Evolutionary conservation across 257 asterid species (phyloP).

Genomic region (Capsicum pubescens): DNA sequence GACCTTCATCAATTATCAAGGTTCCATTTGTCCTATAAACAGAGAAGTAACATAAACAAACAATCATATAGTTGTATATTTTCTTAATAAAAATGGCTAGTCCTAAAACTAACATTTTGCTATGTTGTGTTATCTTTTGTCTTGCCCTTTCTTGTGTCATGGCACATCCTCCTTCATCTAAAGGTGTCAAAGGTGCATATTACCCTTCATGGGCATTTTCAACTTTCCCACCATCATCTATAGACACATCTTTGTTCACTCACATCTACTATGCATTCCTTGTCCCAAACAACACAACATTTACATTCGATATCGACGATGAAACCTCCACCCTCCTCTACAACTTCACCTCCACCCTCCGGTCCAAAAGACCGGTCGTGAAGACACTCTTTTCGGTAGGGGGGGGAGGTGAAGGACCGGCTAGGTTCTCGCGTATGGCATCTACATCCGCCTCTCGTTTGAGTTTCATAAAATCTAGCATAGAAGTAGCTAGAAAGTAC

Average conservation of each 20-base stretch:
- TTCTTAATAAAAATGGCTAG: neutral
- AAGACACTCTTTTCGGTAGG: constrained; percentile 72
- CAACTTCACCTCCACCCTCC: constrained; percentile 65
- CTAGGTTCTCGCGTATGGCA: constrained; percentile 57
- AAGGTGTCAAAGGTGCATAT: constrained; percentile 63
- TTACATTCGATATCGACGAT: constrained; percentile 46
- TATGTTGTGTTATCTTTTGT: neutral
- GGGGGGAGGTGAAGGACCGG: constrained; percentile 56
- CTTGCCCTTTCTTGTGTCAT: neutral
- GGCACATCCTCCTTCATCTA: constrained; percentile 34
- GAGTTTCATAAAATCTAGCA: constrained; percentile 62
- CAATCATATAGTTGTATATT: neutral
- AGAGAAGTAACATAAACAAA: neutral
- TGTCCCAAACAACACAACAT: constrained; percentile 54
- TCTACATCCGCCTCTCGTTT: constrained; percentile 37
- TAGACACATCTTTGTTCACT: constrained; percentile 57
- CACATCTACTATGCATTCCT: constrained; percentile 78
- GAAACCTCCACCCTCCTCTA: constrained; percentile 45
- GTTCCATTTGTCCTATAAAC: constrained; percentile 26
- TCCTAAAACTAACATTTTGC: neutral
- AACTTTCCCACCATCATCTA: constrained; percentile 51
- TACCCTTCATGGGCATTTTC: constrained; percentile 62
- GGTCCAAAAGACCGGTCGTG: constrained; percentile 45
- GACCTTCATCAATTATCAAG: neutral
- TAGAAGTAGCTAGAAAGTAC: constrained; percentile 62